phyloP scores from a whole-genome alignment of 345 rosid species.

The Draba incana region DNA sequence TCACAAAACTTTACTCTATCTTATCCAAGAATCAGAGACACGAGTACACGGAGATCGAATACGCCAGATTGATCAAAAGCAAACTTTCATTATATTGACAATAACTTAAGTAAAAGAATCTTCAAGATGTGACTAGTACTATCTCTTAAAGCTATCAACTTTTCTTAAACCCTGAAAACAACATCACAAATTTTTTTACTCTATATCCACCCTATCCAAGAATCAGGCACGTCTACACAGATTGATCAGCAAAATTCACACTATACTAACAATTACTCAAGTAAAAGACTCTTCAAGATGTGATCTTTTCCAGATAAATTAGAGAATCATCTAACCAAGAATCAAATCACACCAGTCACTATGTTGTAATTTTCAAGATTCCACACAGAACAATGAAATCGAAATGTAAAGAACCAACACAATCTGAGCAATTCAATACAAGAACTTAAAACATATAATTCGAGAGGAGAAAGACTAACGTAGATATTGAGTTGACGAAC shows the following conservation, averaged over 20 bases:
- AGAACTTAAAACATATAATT: too few relatives aligned
- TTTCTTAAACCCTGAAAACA: too few relatives aligned
- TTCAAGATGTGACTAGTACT: constrained; percentile 4
- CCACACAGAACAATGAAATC: not conserved
- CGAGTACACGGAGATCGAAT: not conserved
- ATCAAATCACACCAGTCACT: too few relatives aligned
- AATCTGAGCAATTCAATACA: not conserved
- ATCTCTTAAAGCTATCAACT: not conserved
- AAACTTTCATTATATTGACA: not conserved
- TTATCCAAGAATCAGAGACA: constrained; percentile 17
- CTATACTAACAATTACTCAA: too few relatives aligned
- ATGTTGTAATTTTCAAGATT: too few relatives aligned
- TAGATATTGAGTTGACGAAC: constrained; percentile 91
- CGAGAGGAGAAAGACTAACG: constrained; percentile 47
- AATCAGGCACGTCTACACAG: too few relatives aligned
- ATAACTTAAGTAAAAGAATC: not conserved
- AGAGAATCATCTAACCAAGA: too few relatives aligned
- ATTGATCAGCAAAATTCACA: too few relatives aligned
- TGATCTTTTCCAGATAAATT: too few relatives aligned
- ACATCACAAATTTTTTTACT: too few relatives aligned
- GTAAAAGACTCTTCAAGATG: too few relatives aligned
- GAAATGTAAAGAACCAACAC: not conserved
- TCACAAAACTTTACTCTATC: constrained; percentile 15
- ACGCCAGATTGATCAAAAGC: not conserved
- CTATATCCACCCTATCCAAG: too few relatives aligned